phyloP scores from a whole-genome alignment of 2,329 filamentous ascomycete species.

The Cadophora luteo-olivacea region DNA sequence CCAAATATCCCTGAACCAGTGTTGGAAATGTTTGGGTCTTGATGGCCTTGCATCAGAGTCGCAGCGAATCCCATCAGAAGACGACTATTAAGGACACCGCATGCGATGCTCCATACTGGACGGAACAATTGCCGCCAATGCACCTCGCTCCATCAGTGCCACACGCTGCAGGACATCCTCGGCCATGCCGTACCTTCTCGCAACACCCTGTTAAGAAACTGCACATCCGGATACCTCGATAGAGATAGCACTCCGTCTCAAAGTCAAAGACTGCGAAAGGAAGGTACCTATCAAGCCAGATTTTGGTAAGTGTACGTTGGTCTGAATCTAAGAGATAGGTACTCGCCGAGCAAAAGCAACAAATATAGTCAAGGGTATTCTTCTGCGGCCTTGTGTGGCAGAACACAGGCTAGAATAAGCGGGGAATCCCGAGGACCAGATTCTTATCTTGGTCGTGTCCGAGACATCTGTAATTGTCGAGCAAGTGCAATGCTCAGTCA shows the following conservation, averaged over 20 bases:
- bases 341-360: background rate
- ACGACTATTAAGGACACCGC: background rate
- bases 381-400: background rate
- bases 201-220: background rate
- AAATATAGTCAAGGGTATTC: background rate
- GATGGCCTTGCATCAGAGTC: background rate
- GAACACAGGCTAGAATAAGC: background rate
- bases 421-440: background rate
- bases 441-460: background rate
- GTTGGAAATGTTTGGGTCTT: background rate
- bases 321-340: background rate
- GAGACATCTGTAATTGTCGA: background rate
- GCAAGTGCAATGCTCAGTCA: background rate
- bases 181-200: background rate
- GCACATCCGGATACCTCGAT: background rate
- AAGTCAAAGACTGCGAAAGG: background rate
- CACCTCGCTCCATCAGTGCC: background rate
- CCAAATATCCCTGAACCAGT: background rate
- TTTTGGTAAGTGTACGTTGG: background rate
- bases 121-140: background rate
- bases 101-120: background rate
- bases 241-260: background rate
- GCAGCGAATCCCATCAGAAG: background rate
- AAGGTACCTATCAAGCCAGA: background rate
- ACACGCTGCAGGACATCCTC: background rate